Evolutionary conservation across 2,329 filamentous ascomycete species (phyloP).

Genomic region (Cercospora beticola): DNA sequence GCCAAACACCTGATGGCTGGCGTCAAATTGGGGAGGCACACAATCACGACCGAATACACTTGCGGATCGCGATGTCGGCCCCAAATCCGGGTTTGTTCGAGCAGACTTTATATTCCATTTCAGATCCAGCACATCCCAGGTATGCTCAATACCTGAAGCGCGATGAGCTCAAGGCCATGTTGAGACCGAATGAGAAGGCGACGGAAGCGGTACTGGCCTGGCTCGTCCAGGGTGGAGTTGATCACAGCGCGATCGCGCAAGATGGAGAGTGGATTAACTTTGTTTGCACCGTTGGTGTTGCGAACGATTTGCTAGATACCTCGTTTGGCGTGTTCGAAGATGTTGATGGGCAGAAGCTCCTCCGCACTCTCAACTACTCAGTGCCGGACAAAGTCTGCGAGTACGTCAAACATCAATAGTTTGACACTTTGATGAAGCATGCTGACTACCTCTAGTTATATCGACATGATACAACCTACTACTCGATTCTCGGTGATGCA

Average conservation of each 20-base stretch:
- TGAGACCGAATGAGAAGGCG: slow-evolving; percentile 53
- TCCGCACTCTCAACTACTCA: slow-evolving; percentile 61
- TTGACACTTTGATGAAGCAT: neutral
- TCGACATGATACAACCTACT: slow-evolving; percentile 61
- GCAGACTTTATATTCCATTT: slow-evolving; percentile 59
- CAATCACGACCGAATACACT: slow-evolving; percentile 18
- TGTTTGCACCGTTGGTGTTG: slow-evolving; percentile 43
- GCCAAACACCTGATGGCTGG: slow-evolving; percentile 26
- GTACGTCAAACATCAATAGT: slow-evolving; percentile 34
- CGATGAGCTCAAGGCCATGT: slow-evolving; percentile 56
- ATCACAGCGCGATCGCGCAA: slow-evolving; percentile 47
- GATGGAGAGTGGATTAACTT: slow-evolving; percentile 63
- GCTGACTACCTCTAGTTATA: slow-evolving; percentile 25
- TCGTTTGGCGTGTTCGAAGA: slow-evolving; percentile 55
- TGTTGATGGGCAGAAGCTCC: slow-evolving; percentile 45
- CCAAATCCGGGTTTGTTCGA: slow-evolving; percentile 47
- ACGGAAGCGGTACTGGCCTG: slow-evolving; percentile 55
- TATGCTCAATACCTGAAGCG: slow-evolving; percentile 65
- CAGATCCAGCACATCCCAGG: slow-evolving; percentile 57
- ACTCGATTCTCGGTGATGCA: slow-evolving; percentile 55
- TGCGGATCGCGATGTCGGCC: slow-evolving; percentile 28
- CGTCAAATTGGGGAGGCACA: slow-evolving; percentile 20
- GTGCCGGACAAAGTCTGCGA: slow-evolving; percentile 56
- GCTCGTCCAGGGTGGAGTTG: slow-evolving; percentile 55
- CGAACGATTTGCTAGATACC: slow-evolving; percentile 58